phyloP scores from a whole-genome alignment of 768 basidiomycete species.

The Lactarius hatsudake region DNA sequence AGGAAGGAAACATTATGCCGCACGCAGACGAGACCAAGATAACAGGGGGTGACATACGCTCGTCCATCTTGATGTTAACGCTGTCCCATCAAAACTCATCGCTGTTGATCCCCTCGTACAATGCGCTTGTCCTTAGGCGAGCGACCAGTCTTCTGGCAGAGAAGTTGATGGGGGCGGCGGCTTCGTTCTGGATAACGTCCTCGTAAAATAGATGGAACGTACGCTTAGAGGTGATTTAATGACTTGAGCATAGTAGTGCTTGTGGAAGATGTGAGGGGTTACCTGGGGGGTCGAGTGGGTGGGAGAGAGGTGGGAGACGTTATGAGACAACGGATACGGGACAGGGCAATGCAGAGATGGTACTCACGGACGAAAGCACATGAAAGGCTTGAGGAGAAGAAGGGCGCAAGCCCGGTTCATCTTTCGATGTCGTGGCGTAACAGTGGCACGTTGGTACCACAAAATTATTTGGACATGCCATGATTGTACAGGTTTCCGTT shows the following conservation, averaged over 20 bases:
- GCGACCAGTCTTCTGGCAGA: constrained; percentile 83
- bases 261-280: constrained; percentile 87
- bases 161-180: constrained; percentile 99
- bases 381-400: background rate
- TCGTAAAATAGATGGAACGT: constrained; percentile 72
- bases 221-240: constrained; percentile 59
- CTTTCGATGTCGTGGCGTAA: too few species aligned
- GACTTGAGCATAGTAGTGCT: constrained; percentile 75
- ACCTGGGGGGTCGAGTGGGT: constrained; percentile 77
- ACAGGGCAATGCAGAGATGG: background rate
- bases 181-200: constrained; percentile 90
- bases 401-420: too few species aligned
- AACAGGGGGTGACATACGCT: constrained; percentile 48
- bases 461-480: too few species aligned
- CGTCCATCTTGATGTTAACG: too few species aligned
- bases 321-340: background rate
- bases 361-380: background rate
- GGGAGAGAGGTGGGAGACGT: background rate
- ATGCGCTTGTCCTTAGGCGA: constrained; percentile 91
- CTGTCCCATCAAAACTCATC: constrained; percentile 59
- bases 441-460: too few species aligned
- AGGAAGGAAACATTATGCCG: constrained; percentile 5
- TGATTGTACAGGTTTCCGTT: too few species aligned
- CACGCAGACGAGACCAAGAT: background rate
- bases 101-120: constrained; percentile 93